Base-by-base conservation (phyloP, 306 rosid species). In the Vigna mungo region DNA sequence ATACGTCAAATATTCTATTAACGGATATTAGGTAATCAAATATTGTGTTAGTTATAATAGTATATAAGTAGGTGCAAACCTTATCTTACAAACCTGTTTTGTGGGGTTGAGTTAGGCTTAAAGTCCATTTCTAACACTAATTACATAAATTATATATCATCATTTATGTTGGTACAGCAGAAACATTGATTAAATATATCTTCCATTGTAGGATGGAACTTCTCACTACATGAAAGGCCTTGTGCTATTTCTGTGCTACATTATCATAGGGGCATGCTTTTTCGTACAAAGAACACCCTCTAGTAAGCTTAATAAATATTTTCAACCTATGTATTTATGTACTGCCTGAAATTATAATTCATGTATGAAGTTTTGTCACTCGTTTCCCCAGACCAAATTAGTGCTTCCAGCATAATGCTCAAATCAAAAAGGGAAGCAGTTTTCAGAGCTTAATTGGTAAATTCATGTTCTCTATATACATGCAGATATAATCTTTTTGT, bases 221-320 rank as follows among this genome's bases (percentile, higher is more conserved):
- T 93, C 96, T 70, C 90, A 89, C 87, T 93, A 93, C 90, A 70
- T 93, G 79, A 93, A 93, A 72, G 97, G 97, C 20, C 47, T 90
- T 61, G 68, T 93, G 82, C 97, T 93, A 65, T 77, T 93, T 9
- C 89, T 93, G 1, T 90, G 85, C 81, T 93, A 93, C 87, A 27
- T 93, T 78, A 71, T 86, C 23, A 89, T 90, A 48, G 91, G 85
- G 53, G 88, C 97, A 39, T 90, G 97, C 78, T 93, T 93, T 81
- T 93, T 90, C 6, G 84, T 93, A n/a, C 83, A 81, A 71, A 81
- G 67, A 59, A 16, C 90, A 41, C 83, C 90, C 27, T 21, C 65
- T 1, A 21, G 98, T 92, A 70, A 90, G 91, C 75, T 64, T 20
- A 48, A 20, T 37, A 64, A 25, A 43, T 49, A 17, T 14, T 60